These are phyloP conservation scores for Psilocybe cyanescens DNA, from an alignment of 768 basidiomycete species.

Conservation along the genomic window DNA sequence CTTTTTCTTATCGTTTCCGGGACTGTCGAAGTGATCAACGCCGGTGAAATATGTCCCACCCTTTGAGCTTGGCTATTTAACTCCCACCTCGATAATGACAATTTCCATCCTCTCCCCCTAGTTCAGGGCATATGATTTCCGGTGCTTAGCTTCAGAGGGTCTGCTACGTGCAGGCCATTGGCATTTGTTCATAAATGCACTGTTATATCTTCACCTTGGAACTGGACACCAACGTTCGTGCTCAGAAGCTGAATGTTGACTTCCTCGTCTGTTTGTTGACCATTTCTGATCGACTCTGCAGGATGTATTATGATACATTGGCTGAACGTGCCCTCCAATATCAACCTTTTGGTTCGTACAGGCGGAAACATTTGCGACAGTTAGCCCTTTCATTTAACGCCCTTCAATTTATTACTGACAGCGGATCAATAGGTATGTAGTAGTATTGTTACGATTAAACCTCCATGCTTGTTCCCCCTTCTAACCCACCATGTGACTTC, in stretches of 20 bases:
- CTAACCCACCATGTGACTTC: background rate
- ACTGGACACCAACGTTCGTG: too few relatives aligned
- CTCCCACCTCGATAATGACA: background rate
- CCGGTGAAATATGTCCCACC: conserved; percentile 19
- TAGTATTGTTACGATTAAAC: background rate
- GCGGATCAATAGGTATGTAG: background rate
- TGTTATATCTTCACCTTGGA: too few relatives aligned
- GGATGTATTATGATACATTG: too few relatives aligned
- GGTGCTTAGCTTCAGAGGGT: background rate
- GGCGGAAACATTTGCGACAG: background rate
- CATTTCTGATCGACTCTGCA: too few relatives aligned
- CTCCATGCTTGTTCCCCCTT: background rate
- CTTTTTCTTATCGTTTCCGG: conserved; percentile 21
- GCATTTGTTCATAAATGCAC: too few relatives aligned
- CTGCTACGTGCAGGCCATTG: background rate
- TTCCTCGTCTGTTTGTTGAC: too few relatives aligned
- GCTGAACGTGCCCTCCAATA: too few relatives aligned
- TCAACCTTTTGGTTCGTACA: too few relatives aligned
- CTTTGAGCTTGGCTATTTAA: conserved; percentile 16
- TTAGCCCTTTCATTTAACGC: background rate
- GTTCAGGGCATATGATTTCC: background rate
- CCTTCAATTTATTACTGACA: background rate
- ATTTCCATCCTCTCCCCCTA: conserved; percentile 1
- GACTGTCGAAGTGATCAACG: conserved; percentile 13
- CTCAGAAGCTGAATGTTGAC: too few relatives aligned